Conservation (phyloP, 1,284 basidiomycete genomes). For the Cystobasidiaceae sp. region DNA sequence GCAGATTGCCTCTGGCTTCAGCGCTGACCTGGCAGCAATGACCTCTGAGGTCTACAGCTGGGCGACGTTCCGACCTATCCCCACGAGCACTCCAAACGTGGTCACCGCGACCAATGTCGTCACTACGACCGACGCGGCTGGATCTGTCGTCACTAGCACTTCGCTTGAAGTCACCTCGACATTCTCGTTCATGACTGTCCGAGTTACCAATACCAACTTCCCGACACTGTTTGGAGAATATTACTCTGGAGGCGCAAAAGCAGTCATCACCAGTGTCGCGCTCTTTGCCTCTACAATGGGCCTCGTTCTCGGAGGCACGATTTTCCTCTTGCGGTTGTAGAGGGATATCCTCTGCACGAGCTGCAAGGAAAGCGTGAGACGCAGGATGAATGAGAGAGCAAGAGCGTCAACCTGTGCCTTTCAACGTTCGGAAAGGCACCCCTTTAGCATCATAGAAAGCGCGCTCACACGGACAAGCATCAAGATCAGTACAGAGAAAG, state of each 20-base stretch:
- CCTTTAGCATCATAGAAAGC: neutral
- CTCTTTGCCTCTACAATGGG: conserved; percentile 5
- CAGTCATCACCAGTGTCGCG: neutral
- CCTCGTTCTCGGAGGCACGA: conserved; percentile 9
- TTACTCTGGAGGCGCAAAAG: neutral
- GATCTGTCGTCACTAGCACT: neutral
- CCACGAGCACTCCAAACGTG: conserved; percentile 7
- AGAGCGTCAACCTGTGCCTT: neutral
- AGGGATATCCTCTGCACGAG: neutral
- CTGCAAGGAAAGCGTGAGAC: neutral
- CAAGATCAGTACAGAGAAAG: too few species aligned
- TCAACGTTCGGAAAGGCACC: neutral
- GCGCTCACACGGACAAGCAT: too few species aligned
- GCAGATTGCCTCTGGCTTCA: conserved; percentile 33
- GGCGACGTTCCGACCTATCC: conserved; percentile 25
- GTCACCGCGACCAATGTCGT: conserved; percentile 11
- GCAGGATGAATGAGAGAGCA: neutral
- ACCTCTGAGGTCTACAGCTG: conserved; percentile 5
- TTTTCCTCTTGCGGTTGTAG: conserved; percentile 16
- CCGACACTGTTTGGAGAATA: conserved; percentile 30
- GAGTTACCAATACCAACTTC: conserved; percentile 23
- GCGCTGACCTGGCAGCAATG: conserved; percentile 32
- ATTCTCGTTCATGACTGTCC: conserved; percentile 25
- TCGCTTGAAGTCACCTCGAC: conserved; percentile 4
- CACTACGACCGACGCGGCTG: conserved; percentile 15